Conservation (phyloP, 2,329 filamentous ascomycete genomes). For the Pezicula carpinea region DNA sequence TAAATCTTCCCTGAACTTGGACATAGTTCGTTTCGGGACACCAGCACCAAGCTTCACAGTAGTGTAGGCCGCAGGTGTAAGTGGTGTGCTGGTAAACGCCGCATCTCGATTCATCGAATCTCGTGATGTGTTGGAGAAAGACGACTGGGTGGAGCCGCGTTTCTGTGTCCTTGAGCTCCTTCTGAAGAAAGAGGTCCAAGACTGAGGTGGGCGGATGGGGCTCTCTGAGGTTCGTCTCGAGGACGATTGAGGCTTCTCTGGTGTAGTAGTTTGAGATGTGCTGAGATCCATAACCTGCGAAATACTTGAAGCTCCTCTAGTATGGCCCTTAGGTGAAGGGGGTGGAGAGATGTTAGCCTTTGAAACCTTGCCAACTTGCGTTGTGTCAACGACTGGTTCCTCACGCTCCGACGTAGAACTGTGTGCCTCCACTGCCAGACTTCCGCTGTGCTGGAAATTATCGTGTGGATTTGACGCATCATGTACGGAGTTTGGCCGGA, state of each 20-base stretch:
- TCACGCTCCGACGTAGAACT: constrained; percentile 25
- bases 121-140: constrained; percentile 88
- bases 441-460: constrained; percentile 15
- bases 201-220: constrained; percentile 39
- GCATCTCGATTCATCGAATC: constrained; percentile 63
- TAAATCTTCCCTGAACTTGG: constrained; percentile 87
- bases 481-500: constrained; percentile 15
- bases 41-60: constrained; percentile 27
- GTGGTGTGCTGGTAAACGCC: constrained; percentile 17
- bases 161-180: constrained; percentile 46
- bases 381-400: constrained; percentile 39
- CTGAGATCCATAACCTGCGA: constrained; percentile 46
- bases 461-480: constrained; percentile 7
- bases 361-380: constrained; percentile 42
- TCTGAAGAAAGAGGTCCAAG: constrained; percentile 74
- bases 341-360: constrained; percentile 41
- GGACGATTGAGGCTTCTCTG: constrained; percentile 37
- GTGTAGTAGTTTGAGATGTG: constrained; percentile 7
- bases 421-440: constrained; percentile 20
- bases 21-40: constrained; percentile 74
- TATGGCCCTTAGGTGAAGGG: constrained; percentile 40
- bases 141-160: constrained; percentile 56
- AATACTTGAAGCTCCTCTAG: constrained; percentile 43
- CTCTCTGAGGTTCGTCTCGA: constrained; percentile 51
- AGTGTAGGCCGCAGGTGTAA: constrained; percentile 18